Conservation (phyloP, 176 grass and related monocot species). For the Elymus sibiricus region DNA sequence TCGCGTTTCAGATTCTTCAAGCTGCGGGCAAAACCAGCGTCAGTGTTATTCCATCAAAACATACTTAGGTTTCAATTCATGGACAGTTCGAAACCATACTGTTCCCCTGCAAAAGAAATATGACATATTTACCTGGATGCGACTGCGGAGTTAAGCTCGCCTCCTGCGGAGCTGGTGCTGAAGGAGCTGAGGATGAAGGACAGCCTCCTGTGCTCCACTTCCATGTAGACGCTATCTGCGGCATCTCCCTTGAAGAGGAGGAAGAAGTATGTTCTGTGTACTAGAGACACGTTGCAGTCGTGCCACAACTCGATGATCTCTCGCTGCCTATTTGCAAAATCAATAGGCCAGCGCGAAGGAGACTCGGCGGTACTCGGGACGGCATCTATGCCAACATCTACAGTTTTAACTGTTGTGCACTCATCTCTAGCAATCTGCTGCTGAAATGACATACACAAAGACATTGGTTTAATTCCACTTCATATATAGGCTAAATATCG, state of each 20-base stretch:
- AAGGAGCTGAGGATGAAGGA: slow-evolving; percentile 67
- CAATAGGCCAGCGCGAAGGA: slow-evolving; percentile 39
- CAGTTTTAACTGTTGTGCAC: slow-evolving; percentile 19
- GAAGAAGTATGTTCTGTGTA: slow-evolving; percentile 83
- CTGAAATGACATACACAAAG: neutral
- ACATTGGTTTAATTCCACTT: neutral
- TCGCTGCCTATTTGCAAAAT: slow-evolving; percentile 64
- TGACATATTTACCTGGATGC: slow-evolving; percentile 42
- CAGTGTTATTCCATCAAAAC: neutral
- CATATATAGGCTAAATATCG: neutral
- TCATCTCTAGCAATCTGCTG: slow-evolving; percentile 31
- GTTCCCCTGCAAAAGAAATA: neutral
- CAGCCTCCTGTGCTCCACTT: slow-evolving; percentile 83
- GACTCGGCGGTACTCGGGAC: slow-evolving; percentile 27
- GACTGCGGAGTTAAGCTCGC: slow-evolving; percentile 19
- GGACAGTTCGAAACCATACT: neutral
- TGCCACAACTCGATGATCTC: slow-evolving; percentile 88
- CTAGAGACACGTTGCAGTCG: slow-evolving; percentile 66
- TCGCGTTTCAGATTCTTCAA: slow-evolving; percentile 62
- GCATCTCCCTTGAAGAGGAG: slow-evolving; percentile 92
- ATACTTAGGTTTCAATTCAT: slow-evolving; percentile 4
- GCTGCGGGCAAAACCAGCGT: slow-evolving; percentile 35
- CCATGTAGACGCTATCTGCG: slow-evolving; percentile 78
- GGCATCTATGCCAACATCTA: slow-evolving; percentile 43
- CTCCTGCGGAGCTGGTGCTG: neutral